phyloP scores from a whole-genome alignment of 257 asterid species.

The Penstemon davidsonii region DNA sequence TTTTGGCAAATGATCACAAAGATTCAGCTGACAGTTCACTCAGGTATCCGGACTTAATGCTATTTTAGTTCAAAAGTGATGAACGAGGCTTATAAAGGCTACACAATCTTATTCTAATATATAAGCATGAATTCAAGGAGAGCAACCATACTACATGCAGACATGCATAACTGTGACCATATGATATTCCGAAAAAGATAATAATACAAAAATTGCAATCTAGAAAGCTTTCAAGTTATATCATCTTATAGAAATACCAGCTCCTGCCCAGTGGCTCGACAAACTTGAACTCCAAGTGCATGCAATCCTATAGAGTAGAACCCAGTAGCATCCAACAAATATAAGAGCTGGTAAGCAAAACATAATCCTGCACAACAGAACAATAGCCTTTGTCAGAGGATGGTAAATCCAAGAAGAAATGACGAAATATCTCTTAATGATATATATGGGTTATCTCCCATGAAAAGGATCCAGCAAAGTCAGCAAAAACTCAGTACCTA shows the following conservation, averaged over 20 bases:
- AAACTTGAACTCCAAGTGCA: conserved; percentile 89
- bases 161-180: background rate
- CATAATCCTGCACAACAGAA: conserved; percentile 65
- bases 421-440: conserved; percentile 20
- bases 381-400: conserved; percentile 29
- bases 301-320: conserved; percentile 86
- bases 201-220: conserved; percentile 15
- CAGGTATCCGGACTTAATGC: conserved; percentile 1
- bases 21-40: background rate
- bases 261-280: conserved; percentile 99
- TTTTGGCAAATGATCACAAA: conserved; percentile 10
- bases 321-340: conserved; percentile 95
- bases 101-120: background rate
- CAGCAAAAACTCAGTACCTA: background rate
- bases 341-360: conserved; percentile 92
- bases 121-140: background rate
- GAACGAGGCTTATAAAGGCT: background rate
- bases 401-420: conserved; percentile 16
- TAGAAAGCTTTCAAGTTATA: conserved; percentile 18
- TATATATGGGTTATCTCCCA: background rate
- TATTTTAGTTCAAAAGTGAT: conserved; percentile 1
- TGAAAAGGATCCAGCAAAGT: background rate
- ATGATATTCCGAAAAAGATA: conserved; percentile 14
- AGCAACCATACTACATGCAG: conserved; percentile 1
- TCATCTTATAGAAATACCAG: conserved; percentile 52